phyloP scores from a whole-genome alignment of 305 asterid genomes.

The Plantago coronopus region DNA sequence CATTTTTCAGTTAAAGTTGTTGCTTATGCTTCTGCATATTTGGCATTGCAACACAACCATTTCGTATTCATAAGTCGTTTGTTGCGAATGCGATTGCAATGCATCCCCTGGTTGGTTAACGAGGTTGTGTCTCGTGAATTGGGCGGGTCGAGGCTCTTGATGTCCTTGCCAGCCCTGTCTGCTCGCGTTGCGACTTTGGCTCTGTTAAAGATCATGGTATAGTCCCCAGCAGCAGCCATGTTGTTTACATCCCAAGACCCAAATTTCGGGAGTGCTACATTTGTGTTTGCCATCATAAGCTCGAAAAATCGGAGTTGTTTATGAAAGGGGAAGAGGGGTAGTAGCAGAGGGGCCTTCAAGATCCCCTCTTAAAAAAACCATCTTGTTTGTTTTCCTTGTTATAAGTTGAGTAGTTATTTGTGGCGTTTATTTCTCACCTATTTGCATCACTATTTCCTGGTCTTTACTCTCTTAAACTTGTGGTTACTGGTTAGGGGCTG shows the following conservation, averaged over 20 bases:
- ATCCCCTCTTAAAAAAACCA: neutral
- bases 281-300: constrained; percentile 31
- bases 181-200: constrained; percentile 42
- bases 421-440: neutral
- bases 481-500: neutral
- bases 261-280: constrained; percentile 44
- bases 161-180: constrained; percentile 6
- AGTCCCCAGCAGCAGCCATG: constrained; percentile 40
- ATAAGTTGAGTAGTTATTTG: neutral
- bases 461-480: neutral
- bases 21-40: constrained; percentile 32
- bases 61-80: constrained; percentile 25
- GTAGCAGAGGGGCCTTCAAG: neutral
- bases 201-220: constrained; percentile 50
- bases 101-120: constrained; percentile 14
- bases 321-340: neutral
- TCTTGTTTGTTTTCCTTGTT: neutral
- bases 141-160: constrained; percentile 20
- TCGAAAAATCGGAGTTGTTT: neutral
- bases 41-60: constrained; percentile 41
- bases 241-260: constrained; percentile 64
- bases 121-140: constrained; percentile 15
- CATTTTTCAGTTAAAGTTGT: constrained; percentile 7
- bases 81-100: no score
- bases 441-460: neutral